A percentile compares a stretch with the other conserved stretches of the same genome.
Conservation (phyloP, 2,329 filamentous ascomycete genomes). For the Celoporthe dispersa region DNA sequence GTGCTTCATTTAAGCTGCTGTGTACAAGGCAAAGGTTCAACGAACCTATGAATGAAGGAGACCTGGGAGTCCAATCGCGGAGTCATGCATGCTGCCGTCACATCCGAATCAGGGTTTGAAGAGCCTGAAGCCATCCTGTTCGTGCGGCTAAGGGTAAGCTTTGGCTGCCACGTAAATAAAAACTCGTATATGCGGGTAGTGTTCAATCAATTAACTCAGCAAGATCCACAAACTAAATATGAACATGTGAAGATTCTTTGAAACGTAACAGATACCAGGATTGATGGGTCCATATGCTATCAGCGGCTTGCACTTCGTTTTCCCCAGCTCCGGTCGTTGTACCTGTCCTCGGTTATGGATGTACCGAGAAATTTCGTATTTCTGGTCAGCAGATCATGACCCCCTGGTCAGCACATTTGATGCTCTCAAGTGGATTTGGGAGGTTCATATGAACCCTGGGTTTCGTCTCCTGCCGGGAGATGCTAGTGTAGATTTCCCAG, state of each 20-base stretch:
- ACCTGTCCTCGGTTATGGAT: not conserved
- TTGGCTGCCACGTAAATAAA: not conserved
- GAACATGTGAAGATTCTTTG: not conserved
- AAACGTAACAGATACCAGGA: not conserved
- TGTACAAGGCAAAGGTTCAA: not conserved
- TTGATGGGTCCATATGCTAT: not conserved
- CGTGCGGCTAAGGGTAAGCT: not conserved
- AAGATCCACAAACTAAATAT: not conserved
- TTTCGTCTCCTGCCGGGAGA: not conserved
- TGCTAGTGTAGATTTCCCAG: not conserved
- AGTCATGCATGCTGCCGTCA: not conserved
- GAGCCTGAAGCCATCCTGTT: not conserved
- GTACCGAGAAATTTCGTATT: not conserved
- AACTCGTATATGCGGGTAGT: not conserved
- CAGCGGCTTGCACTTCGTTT: not conserved
- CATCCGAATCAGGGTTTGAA: not conserved
- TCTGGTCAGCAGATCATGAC: not conserved
- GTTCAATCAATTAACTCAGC: not conserved
- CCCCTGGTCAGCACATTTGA: not conserved
- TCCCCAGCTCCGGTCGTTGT: not conserved
- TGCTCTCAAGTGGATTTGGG: not conserved
- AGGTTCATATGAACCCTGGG: not conserved
- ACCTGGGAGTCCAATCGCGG: not conserved
- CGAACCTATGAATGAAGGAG: not conserved
- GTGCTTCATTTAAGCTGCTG: not conserved